phyloP scores from a whole-genome alignment of 495 filamentous ascomycete species.

The Podospora sp. region DNA sequence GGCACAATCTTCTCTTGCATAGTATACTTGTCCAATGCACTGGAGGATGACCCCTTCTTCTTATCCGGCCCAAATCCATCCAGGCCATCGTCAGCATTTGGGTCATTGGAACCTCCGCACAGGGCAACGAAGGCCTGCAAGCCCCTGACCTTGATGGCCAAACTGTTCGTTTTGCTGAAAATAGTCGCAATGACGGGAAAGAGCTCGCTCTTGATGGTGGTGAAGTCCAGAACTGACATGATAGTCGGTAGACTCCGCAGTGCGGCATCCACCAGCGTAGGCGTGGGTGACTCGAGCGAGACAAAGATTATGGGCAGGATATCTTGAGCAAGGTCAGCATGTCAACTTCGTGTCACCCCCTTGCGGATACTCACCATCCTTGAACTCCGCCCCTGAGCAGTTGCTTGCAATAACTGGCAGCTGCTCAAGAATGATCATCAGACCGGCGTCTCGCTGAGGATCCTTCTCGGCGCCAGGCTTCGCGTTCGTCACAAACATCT shows the following conservation, averaged over 20 bases:
- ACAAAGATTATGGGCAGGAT: constrained; percentile 81
- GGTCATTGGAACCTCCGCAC: constrained; percentile 71
- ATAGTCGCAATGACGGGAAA: constrained; percentile 88
- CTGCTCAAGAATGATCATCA: constrained; percentile 87
- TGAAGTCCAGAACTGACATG: constrained; percentile 86
- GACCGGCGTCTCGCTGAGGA: constrained; percentile 79
- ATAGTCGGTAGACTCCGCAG: constrained; percentile 72
- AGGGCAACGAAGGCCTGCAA: constrained; percentile 87
- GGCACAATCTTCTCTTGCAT: constrained; percentile 96
- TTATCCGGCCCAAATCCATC: constrained; percentile 62
- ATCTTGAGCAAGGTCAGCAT: constrained; percentile 52
- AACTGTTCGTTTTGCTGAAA: constrained; percentile 87
- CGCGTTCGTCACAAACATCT: constrained; percentile 68
- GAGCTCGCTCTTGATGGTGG: constrained; percentile 91
- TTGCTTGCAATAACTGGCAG: constrained; percentile 72
- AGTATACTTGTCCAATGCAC: constrained; percentile 90
- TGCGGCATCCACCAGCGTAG: constrained; percentile 81
- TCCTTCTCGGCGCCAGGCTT: constrained; percentile 69
- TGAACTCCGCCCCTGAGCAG: constrained; percentile 88
- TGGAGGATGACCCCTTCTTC: constrained; percentile 62
- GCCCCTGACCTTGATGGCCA: constrained; percentile 90
- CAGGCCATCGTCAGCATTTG: constrained; percentile 65
- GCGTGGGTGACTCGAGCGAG: constrained; percentile 84
- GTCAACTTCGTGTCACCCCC: neutral
- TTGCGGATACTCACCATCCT: constrained; percentile 65